phyloP scores from a whole-genome alignment of 1,284 basidiomycete species.

The Cutaneotrichosporon sp. region DNA sequence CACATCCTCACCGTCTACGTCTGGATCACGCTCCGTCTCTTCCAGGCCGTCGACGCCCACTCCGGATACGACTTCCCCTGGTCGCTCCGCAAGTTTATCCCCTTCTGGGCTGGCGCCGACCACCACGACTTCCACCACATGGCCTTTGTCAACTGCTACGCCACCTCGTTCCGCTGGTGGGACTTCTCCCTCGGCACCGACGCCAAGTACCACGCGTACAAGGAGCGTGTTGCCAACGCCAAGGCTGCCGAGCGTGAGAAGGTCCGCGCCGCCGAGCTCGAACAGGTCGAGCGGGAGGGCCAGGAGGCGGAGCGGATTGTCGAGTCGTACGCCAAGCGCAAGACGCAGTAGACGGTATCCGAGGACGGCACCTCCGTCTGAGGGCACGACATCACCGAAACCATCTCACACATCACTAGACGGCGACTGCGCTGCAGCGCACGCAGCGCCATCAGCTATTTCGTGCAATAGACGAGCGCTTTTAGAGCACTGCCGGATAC shows the following conservation, averaged over 20 bases:
- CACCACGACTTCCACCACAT: constrained; percentile 93
- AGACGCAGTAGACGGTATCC: constrained; percentile 2
- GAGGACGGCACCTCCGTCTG: too few species aligned
- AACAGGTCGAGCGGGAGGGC: constrained; percentile 64
- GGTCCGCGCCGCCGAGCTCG: constrained; percentile 51
- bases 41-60: constrained; percentile 97
- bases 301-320: constrained; percentile 64
- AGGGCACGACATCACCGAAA: too few species aligned
- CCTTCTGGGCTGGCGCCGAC: constrained; percentile 98
- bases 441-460: not conserved
- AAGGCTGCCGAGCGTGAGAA: constrained; percentile 52
- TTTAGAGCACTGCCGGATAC: not conserved
- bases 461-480: not conserved
- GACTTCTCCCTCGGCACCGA: constrained; percentile 83
- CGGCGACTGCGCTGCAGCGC: not conserved
- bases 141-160: constrained; percentile 60
- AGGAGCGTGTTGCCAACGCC: constrained; percentile 56
- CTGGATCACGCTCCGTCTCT: constrained; percentile 86
- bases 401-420: not conserved
- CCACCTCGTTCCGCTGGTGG: constrained; percentile 89
- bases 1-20: constrained; percentile 85
- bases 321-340: constrained; percentile 16
- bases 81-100: constrained; percentile 90
- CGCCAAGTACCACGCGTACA: constrained; percentile 70
- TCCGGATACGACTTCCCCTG: constrained; percentile 97